phyloP scores from a whole-genome alignment of 129 eudicot genomes.

The Helianthus annuus region HanXRQr2.0-SUNRISE NC_035447.2:114157517-114158016 shows the following conservation, averaged over 20 bases:
- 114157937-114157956: background rate
- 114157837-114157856: background rate
- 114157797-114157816: background rate
- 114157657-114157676: too few species aligned
- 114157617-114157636: too few species aligned
- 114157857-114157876: background rate
- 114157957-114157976: background rate
- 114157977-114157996: background rate
- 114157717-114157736: too few species aligned
- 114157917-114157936: background rate
- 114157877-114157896: background rate
- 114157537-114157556: too few species aligned
- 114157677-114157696: too few species aligned
- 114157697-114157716: too few species aligned
- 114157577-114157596: background rate
- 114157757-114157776: background rate
- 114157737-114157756: too few species aligned
- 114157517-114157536: too few species aligned
- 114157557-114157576: too few species aligned
- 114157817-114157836: background rate
- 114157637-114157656: too few species aligned
- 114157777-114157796: background rate
- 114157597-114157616: background rate
- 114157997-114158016: background rate
- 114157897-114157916: background rate